Conservation (phyloP, 1,139 yeast species). For the Lodderomyces beijingensis region DNA sequence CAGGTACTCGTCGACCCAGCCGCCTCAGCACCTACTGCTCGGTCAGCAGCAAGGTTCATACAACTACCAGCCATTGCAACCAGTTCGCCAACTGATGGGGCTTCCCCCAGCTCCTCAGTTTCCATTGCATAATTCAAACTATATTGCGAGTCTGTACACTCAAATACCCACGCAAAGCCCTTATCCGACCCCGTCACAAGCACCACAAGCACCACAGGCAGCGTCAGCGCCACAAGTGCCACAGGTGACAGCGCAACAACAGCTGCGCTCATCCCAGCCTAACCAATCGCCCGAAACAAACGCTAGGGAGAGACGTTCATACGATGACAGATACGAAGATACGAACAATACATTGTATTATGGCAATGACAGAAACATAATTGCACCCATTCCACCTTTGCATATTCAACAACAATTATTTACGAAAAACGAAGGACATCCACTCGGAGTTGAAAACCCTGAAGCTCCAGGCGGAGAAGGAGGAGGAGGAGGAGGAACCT, state of each 20-base stretch:
- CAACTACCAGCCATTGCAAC: too few species aligned
- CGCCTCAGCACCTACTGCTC: slow-evolving; percentile 11
- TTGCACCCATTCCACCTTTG: slow-evolving; percentile 44
- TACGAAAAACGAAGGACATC: slow-evolving; percentile 4
- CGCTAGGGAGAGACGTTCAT: too few species aligned
- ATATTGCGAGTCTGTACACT: slow-evolving; percentile 5
- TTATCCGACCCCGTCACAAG: slow-evolving; percentile 3
- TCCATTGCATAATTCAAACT: slow-evolving; percentile 8
- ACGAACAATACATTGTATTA: slow-evolving; percentile 9
- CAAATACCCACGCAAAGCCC: slow-evolving; percentile 8
- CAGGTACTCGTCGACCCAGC: slow-evolving; percentile 11
- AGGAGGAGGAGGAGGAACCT: neutral
- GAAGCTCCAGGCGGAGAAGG: neutral
- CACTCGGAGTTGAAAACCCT: too few species aligned
- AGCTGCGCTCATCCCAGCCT: neutral
- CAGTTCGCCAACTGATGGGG: too few species aligned
- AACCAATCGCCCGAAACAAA: too few species aligned
- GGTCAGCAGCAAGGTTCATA: slow-evolving; percentile 9
- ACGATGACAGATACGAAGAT: slow-evolving; percentile 8
- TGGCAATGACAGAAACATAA: slow-evolving; percentile 22
- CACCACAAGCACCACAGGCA: slow-evolving; percentile 8
- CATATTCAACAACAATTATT: slow-evolving; percentile 39
- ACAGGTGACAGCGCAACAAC: slow-evolving; percentile 6
- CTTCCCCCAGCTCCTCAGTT: slow-evolving; percentile 8
- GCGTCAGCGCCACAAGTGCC: slow-evolving; percentile 8